phyloP scores from a whole-genome alignment of 2,329 filamentous ascomycete species.

The Trichoderma sp. region DNA sequence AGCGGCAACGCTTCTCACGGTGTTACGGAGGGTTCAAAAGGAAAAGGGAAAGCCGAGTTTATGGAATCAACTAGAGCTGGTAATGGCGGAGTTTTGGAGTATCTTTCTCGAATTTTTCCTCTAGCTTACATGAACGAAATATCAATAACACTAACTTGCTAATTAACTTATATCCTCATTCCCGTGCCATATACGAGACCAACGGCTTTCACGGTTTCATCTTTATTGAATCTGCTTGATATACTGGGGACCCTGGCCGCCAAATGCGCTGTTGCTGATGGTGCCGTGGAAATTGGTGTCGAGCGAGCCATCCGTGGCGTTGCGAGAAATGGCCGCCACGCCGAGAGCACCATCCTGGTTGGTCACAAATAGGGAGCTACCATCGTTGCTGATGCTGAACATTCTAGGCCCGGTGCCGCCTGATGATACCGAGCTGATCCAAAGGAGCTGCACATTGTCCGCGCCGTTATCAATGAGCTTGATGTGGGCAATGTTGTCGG shows the following conservation, averaged over 20 bases:
- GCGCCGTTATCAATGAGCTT: slow-evolving; percentile 37
- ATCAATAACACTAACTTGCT: neutral
- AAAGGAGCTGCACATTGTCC: slow-evolving; percentile 40
- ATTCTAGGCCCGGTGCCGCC: slow-evolving; percentile 50
- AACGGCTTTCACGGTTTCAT: neutral
- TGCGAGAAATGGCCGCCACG: slow-evolving; percentile 44
- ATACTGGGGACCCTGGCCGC: slow-evolving; percentile 21
- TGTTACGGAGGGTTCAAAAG: neutral
- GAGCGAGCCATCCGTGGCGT: slow-evolving; percentile 6
- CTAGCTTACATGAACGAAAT: neutral
- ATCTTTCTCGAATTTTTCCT: neutral
- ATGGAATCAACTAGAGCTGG: slow-evolving; percentile 1
- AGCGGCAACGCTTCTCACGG: slow-evolving; percentile 21
- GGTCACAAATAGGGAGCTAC: slow-evolving; percentile 49
- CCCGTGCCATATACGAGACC: neutral
- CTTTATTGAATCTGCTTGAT: slow-evolving; percentile 21
- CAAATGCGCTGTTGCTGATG: slow-evolving; percentile 14
- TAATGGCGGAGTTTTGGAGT: slow-evolving; percentile 5
- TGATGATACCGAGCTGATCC: slow-evolving; percentile 41
- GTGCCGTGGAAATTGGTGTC: slow-evolving; percentile 13
- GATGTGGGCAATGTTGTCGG: slow-evolving; percentile 56
- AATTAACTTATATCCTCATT: neutral
- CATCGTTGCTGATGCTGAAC: slow-evolving; percentile 47
- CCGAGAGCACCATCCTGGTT: slow-evolving; percentile 50
- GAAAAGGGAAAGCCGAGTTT: neutral